Percentiles rank a stretch among this genome's conserved stretches.
Evolutionary conservation across 2,329 filamentous ascomycete genomes (phyloP).

Genomic region (Dactylellina haptotyla): DNA sequence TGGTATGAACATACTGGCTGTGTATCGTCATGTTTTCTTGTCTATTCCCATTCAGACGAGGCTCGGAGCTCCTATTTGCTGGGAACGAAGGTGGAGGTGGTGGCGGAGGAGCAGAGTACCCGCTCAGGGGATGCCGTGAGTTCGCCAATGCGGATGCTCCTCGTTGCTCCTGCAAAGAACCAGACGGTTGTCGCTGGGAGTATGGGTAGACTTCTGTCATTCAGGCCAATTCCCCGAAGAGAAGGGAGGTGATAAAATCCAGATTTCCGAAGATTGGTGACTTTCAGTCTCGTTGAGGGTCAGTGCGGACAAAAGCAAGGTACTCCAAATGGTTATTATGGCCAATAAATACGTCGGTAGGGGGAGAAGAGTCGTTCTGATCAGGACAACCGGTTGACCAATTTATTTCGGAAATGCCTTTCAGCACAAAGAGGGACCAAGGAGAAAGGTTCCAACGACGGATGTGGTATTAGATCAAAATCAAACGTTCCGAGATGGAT

Average conservation of each 20-base stretch:
- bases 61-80: constrained; percentile 22
- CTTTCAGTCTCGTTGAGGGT: constrained; percentile 9
- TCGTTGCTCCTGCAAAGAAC: constrained; percentile 53
- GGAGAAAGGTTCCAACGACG: constrained; percentile 31
- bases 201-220: constrained; percentile 53
- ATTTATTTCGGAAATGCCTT: constrained; percentile 51
- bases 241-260: constrained; percentile 7
- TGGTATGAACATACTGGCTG: constrained; percentile 25
- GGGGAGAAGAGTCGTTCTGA: constrained; percentile 24
- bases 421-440: constrained; percentile 29
- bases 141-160: constrained; percentile 53
- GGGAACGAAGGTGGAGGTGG: constrained; percentile 31
- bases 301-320: constrained; percentile 29
- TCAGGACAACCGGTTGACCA: constrained; percentile 40
- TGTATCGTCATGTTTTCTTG: constrained; percentile 52
- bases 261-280: constrained; percentile 3
- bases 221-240: constrained; percentile 45
- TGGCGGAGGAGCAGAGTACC: constrained; percentile 50
- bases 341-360: constrained; percentile 21
- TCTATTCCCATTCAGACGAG: constrained; percentile 36
- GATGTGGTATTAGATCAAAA: constrained; percentile 47
- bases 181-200: constrained; percentile 42
- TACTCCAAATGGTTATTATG: constrained; percentile 9
- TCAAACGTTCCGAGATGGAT: constrained; percentile 42
- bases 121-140: constrained; percentile 52